phyloP scores from a whole-genome alignment of 139 green algal species.

The Chlamydomonas sp. region DNA sequence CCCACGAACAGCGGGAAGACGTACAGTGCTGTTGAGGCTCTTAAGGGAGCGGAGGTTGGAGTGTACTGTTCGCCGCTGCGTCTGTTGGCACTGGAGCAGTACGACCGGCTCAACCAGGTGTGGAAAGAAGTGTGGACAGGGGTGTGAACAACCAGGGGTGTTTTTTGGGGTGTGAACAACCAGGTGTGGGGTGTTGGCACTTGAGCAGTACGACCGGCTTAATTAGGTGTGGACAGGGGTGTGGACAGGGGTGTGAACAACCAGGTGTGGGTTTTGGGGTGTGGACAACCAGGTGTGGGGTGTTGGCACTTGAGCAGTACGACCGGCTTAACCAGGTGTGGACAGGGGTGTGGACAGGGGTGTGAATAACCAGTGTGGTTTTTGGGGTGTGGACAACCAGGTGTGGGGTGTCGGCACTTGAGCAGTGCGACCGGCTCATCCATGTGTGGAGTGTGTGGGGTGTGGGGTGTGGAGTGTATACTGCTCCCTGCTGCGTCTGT shows the following conservation, averaged over 20 bases:
- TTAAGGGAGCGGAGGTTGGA: constrained; percentile 54
- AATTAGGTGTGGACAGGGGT: constrained; percentile 9
- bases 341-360: too few species aligned
- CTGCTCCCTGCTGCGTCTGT: too few species aligned
- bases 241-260: background rate
- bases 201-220: background rate
- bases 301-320: background rate
- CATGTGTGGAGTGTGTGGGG: too few species aligned
- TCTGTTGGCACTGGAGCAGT: constrained; percentile 88
- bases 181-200: background rate
- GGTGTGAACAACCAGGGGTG: background rate
- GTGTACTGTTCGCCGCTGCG: constrained; percentile 88
- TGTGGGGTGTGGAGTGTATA: too few species aligned
- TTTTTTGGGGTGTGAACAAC: background rate
- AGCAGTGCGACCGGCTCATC: too few species aligned
- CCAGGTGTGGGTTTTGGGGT: background rate
- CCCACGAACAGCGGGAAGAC: constrained; percentile 98
- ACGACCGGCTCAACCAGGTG: constrained; percentile 16
- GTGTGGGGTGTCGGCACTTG: too few species aligned
- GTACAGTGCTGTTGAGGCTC: constrained; percentile 65
- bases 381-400: too few species aligned
- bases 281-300: background rate
- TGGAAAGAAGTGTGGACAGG: background rate
- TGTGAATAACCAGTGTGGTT: too few species aligned
- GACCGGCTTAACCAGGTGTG: too few species aligned